These are phyloP conservation scores for Fusarium sp. DNA, from an alignment of 2,329 filamentous ascomycete species.

Conservation along the genomic window DNA sequence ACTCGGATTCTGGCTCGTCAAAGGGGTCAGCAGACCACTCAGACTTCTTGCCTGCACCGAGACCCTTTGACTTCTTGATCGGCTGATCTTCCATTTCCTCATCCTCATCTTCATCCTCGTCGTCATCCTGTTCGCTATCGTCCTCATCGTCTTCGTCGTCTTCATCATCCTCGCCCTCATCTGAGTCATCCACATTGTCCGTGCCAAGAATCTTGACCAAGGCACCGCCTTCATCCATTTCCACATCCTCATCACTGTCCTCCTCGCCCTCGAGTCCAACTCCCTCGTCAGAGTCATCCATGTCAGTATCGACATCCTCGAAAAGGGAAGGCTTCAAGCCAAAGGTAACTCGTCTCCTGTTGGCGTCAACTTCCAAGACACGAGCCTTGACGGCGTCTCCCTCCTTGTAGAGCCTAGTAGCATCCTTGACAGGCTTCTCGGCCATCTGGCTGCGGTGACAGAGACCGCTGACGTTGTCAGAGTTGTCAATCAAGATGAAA, in stretches of 20 bases:
- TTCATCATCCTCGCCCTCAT: constrained; percentile 52
- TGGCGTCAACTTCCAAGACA: constrained; percentile 78
- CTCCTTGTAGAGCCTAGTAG: constrained; percentile 87
- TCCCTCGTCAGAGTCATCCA: constrained; percentile 59
- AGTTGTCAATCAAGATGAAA: constrained; percentile 89
- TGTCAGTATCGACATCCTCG: constrained; percentile 66
- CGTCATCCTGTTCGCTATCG: constrained; percentile 51
- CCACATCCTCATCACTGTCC: constrained; percentile 61
- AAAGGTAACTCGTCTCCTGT: constrained; percentile 84
- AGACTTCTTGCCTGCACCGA: constrained; percentile 75
- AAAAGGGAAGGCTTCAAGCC: constrained; percentile 95
- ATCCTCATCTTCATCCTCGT: constrained; percentile 51
- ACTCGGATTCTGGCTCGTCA: constrained; percentile 65
- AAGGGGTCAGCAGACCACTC: constrained; percentile 84
- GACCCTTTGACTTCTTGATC: constrained; percentile 46
- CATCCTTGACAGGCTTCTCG: constrained; percentile 81
- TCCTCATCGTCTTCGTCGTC: constrained; percentile 52
- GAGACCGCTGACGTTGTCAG: constrained; percentile 87
- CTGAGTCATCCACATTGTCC: constrained; percentile 56
- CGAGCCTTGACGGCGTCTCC: constrained; percentile 95
- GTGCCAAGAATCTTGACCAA: constrained; percentile 57
- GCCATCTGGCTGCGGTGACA: constrained; percentile 95
- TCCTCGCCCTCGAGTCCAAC: constrained; percentile 58
- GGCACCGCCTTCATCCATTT: constrained; percentile 57
- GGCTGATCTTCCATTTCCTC: constrained; percentile 54